Evolutionary conservation across 2,329 filamentous ascomycete species (phyloP).

Genomic region (Beauveria sp.): DNA sequence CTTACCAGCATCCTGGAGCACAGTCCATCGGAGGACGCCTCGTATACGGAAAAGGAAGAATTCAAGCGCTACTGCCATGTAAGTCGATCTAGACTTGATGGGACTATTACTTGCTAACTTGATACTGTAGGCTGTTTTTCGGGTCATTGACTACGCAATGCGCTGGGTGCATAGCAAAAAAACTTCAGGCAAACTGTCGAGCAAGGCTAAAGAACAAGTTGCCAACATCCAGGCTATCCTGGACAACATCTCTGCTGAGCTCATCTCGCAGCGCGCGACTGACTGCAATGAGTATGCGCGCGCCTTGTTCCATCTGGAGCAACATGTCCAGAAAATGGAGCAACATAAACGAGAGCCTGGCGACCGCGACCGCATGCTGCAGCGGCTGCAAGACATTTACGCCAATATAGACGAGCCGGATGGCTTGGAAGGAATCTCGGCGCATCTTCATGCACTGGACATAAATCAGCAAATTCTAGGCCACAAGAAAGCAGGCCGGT

Average conservation of each 20-base stretch:
- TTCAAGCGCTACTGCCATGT: slow-evolving; percentile 84
- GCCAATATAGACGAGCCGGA: slow-evolving; percentile 97
- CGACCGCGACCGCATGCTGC: slow-evolving; percentile 59
- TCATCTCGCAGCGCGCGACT: slow-evolving; percentile 75
- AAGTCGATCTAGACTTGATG: slow-evolving; percentile 22
- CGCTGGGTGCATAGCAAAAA: slow-evolving; percentile 77
- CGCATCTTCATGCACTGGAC: slow-evolving; percentile 77
- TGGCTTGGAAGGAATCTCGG: slow-evolving; percentile 87
- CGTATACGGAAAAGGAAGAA: slow-evolving; percentile 60
- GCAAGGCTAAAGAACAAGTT: slow-evolving; percentile 40
- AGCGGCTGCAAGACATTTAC: slow-evolving; percentile 86
- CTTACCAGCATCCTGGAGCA: slow-evolving; percentile 66
- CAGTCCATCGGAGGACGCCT: slow-evolving; percentile 40
- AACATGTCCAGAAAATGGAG: slow-evolving; percentile 59
- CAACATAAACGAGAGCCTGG: slow-evolving; percentile 37
- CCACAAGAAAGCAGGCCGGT: slow-evolving; percentile 85
- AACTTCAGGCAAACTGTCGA: slow-evolving; percentile 20
- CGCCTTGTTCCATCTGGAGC: slow-evolving; percentile 90
- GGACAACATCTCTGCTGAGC: slow-evolving; percentile 60
- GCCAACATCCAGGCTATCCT: slow-evolving; percentile 44
- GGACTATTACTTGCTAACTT: slow-evolving; percentile 14
- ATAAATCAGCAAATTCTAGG: slow-evolving; percentile 90
- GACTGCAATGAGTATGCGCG: slow-evolving; percentile 90
- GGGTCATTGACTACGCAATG: slow-evolving; percentile 83
- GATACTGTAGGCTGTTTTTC: slow-evolving; percentile 67